Percentiles rank a stretch among this genome's conserved stretches.
Evolutionary conservation across 176 grass and related monocot genomes (phyloP).

Genomic region (Zoysia pacifica): DNA sequence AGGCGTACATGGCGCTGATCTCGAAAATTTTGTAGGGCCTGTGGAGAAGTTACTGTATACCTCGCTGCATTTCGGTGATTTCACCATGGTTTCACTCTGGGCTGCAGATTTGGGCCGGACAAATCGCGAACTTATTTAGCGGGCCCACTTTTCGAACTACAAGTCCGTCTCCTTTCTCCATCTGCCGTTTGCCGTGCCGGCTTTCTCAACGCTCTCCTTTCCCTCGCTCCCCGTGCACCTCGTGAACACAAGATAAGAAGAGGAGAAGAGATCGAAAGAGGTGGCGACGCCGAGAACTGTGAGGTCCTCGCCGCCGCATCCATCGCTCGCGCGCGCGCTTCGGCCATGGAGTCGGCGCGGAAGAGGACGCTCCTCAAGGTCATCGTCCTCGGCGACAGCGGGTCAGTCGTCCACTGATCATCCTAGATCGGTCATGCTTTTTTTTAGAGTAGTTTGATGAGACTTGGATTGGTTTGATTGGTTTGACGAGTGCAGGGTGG

Average conservation of each 20-base stretch:
- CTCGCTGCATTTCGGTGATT: too few species aligned
- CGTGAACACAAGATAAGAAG: constrained; percentile 53
- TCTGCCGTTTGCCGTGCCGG: neutral
- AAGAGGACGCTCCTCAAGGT: constrained; percentile 68
- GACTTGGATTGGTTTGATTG: constrained; percentile 9
- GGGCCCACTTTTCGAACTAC: too few species aligned
- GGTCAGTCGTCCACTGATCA: constrained; percentile 28
- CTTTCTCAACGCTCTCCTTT: constrained; percentile 16
- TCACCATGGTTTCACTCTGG: too few species aligned
- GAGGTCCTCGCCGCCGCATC: neutral
- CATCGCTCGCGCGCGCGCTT: neutral
- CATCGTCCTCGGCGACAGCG: constrained; percentile 71
- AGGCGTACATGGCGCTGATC: too few species aligned
- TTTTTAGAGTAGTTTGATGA: neutral
- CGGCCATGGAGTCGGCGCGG: constrained; percentile 46
- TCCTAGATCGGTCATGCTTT: too few species aligned
- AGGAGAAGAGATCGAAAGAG: neutral
- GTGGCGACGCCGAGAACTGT: neutral
- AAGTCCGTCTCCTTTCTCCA: too few species aligned
- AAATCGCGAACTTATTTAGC: too few species aligned
- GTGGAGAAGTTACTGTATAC: too few species aligned
- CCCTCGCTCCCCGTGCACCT: constrained; percentile 47
- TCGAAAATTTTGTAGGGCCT: too few species aligned
- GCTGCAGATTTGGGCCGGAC: too few species aligned
- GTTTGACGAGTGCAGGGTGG: constrained; percentile 54